Evolutionary conservation across 192 early-diverging fungal species (phyloP).

Genomic region (Dimargaris cristalligena): DNA sequence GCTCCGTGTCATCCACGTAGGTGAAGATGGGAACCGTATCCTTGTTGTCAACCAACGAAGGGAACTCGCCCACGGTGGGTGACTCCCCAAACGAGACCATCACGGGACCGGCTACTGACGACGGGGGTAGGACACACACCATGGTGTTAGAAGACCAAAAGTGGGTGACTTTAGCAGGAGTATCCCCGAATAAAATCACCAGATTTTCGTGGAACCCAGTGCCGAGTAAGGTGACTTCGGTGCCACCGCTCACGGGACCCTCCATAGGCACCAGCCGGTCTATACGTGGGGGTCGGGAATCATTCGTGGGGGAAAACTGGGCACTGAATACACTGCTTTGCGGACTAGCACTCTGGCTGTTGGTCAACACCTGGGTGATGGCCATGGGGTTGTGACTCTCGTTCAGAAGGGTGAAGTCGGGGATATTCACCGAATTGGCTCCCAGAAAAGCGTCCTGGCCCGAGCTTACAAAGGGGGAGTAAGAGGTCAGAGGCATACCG

Average conservation of each 20-base stretch:
- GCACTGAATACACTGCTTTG: conserved; percentile 1
- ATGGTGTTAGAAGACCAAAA: conserved; percentile 65
- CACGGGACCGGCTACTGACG: conserved; percentile 54
- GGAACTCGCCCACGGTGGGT: conserved; percentile 16
- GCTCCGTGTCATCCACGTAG: conserved; percentile 58
- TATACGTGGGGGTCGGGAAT: conserved; percentile 31
- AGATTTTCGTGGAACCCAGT: conserved; percentile 62
- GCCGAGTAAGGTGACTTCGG: conserved; percentile 69
- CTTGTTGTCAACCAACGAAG: conserved; percentile 19
- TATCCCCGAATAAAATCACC: conserved; percentile 61
- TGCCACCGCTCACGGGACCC: conserved; percentile 76
- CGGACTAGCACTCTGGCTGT: conserved; percentile 4
- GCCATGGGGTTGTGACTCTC: neutral
- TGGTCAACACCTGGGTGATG: conserved; percentile 4
- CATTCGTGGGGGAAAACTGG: conserved; percentile 11
- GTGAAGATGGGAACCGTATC: conserved; percentile 17
- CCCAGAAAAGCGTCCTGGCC: conserved; percentile 9
- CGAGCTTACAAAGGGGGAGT: conserved; percentile 1
- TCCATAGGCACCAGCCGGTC: conserved; percentile 61
- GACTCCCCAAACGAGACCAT: conserved; percentile 28
- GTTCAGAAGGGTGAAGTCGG: conserved; percentile 5
- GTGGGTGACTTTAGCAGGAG: conserved; percentile 50
- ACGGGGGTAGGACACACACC: conserved; percentile 69
- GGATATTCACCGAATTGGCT: neutral
- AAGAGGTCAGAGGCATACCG: neutral